These are phyloP conservation scores for Chlorella sp. DNA, from an alignment of 139 green algal species.

Conservation along the genomic window DNA sequence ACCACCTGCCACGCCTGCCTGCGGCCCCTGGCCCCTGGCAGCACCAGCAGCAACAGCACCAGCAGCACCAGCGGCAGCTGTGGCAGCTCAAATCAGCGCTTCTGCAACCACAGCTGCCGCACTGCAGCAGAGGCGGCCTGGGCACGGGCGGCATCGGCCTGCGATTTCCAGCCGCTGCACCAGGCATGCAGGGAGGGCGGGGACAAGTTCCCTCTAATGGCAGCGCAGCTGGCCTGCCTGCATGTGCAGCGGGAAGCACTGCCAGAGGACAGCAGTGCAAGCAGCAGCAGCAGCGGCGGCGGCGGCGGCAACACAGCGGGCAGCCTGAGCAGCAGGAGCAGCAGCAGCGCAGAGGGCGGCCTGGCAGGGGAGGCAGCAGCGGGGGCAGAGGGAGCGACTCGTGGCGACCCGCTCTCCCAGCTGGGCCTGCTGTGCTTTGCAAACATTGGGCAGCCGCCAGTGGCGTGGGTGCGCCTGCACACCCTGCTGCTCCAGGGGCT, in stretches of 20 bases:
- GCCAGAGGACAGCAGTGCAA: background rate
- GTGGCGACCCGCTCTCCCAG: conserved; percentile 9
- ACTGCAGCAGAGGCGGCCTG: background rate
- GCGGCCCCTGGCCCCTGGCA: conserved; percentile 12
- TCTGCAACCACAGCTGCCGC: conserved; percentile 2
- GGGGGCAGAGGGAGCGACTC: background rate
- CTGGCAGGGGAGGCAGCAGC: background rate
- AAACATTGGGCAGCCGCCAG: conserved; percentile 45
- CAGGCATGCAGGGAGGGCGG: conserved; percentile 6
- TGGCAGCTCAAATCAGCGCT: background rate
- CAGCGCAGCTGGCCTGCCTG: conserved; percentile 47
- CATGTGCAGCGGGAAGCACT: background rate
- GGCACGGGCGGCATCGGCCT: background rate
- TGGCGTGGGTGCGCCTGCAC: conserved; percentile 53
- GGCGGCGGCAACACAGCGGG: background rate
- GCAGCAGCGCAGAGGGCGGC: background rate
- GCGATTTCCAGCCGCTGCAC: conserved; percentile 25
- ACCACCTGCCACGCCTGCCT: conserved; percentile 39
- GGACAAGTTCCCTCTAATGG: conserved; percentile 58
- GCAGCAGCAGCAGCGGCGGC: conserved; percentile 36
- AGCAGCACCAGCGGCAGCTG: background rate
- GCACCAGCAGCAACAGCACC: background rate
- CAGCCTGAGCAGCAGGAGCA: background rate
- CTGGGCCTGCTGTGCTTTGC: conserved; percentile 65
- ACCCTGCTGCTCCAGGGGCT: conserved; percentile 47